Evolutionary conservation across 1,139 yeast species (phyloP), one percentile per base, ranked within the genome.

Genomic region (Candida sanyaensis): DNA sequence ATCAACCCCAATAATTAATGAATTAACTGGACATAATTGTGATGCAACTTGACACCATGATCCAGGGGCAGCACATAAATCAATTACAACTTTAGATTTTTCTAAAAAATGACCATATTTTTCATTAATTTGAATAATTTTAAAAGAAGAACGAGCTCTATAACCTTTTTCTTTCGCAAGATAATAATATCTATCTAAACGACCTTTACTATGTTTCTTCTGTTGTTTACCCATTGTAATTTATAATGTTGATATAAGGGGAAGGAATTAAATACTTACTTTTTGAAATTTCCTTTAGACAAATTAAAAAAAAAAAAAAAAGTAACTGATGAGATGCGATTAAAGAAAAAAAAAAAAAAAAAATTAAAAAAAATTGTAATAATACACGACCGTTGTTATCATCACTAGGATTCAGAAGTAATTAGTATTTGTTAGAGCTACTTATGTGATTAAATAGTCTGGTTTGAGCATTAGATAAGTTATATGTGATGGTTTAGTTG

Each of bases 11-110:
- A 93, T 90, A 60, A 93, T 92, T 56, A 93, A 77, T 0, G 98
- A 90, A 68, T 91, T 91, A 6, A 92, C 75, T 2, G 98, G 97
- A 71, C 98, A 92, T 50, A 90, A 70, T 54, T 90, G 90, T 4
- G 96, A 84, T 1, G 99, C 99, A 39, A 95, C 99, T 71, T 93
- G 99, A 79, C 99, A 93, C 98, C 99, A 93, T 4, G 97, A 91
- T 50, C 99, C 99, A 31, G 99, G 99, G 3, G 99, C 99, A 49
- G 99, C 98, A 86, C 99, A 93, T 59, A 93, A 77, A 80, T 93
- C 99, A 48, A 93, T 89, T 40, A 93, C 97, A 41, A 93, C 98
- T 68, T 90, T 93, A n/a, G 98, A 91, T 67, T 88, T 88, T 62
- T 92, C 97, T 51, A 92, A 73, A 66, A 93, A 93, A 68, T 91